Base-by-base conservation (phyloP, 2,329 filamentous ascomycete species). In the Onygena corvina region DNA sequence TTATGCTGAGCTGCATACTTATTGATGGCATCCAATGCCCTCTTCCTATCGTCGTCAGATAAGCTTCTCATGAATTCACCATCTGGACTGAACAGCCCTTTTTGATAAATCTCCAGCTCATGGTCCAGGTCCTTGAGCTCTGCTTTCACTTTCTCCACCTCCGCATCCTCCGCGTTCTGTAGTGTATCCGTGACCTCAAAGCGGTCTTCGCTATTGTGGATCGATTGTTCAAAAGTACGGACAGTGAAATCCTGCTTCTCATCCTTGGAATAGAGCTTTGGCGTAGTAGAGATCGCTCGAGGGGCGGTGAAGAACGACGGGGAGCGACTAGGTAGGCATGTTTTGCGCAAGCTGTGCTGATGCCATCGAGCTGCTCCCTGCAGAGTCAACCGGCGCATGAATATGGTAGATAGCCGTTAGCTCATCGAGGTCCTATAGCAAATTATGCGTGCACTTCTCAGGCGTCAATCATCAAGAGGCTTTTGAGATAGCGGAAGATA, bases 371-470 rank as follows among this genome's bases (percentile, higher is more conserved):
- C 64, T n/a, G n/a, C 21, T 61, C 65, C 65, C 61, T 61, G 64
- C 57, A 67, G 56, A 59, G 61, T 61, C 63, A 66, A 64, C 58
- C 67, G 67, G 64, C 68, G 67, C 67, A 69, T 69, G 63, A 61
- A 63, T 61, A 57, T 56, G 59, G 51, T 54, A 51, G 51, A 50
- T 52, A 6, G 31, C 49, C 27, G 40, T 61, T 59, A 63, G 56
- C 57, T 59, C 65, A 68, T 68, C 51, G 60, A 58, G 31, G 46
- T 27, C 38, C 31, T 50, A 27, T 16, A 20, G 27, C 5, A n/a
- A 25, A 46, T 31, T 52, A n/a, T 34, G 16, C 30, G n/a, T 21
- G 40, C 33, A 29, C n/a, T 49, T 46, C 44, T 11, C 21, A 16
- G n/a, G 30, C n/a, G n/a, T n/a, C 2, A 9, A 42, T 20, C 16